Evolutionary conservation across 106 monocot species (phyloP).

Genomic region (Agapanthus africanus): DNA sequence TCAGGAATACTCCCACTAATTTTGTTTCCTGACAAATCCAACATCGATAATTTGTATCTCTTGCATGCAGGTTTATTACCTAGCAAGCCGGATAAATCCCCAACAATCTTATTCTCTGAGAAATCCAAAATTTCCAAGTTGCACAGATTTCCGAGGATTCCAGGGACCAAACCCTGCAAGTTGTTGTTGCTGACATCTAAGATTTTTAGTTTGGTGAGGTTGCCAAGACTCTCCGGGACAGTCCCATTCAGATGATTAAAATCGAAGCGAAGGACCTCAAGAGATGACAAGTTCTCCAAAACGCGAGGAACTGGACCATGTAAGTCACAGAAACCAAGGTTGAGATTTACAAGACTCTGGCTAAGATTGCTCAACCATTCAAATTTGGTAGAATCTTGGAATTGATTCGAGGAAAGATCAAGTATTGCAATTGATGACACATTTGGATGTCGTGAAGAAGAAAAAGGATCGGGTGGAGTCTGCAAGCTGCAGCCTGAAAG

Average conservation of each 20-base stretch:
- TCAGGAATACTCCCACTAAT: too few species aligned
- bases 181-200: neutral
- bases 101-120: neutral
- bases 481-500: neutral
- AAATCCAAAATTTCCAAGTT: neutral
- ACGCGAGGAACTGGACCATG: conserved; percentile 5
- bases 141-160: neutral
- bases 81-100: neutral
- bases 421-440: neutral
- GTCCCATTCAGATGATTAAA: neutral
- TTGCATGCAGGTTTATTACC: neutral
- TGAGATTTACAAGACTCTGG: neutral
- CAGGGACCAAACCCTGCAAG: neutral
- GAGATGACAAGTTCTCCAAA: conserved; percentile 23
- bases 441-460: neutral
- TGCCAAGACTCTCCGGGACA: neutral
- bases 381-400: neutral
- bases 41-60: neutral
- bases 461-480: neutral
- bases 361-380: neutral
- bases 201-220: neutral
- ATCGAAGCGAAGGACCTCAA: neutral
- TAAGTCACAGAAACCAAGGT: neutral
- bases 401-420: neutral
- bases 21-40: too few species aligned